Evolutionary conservation across 345 rosid species (phyloP).

Genomic region (Melaleuca quinquenervia): DNA sequence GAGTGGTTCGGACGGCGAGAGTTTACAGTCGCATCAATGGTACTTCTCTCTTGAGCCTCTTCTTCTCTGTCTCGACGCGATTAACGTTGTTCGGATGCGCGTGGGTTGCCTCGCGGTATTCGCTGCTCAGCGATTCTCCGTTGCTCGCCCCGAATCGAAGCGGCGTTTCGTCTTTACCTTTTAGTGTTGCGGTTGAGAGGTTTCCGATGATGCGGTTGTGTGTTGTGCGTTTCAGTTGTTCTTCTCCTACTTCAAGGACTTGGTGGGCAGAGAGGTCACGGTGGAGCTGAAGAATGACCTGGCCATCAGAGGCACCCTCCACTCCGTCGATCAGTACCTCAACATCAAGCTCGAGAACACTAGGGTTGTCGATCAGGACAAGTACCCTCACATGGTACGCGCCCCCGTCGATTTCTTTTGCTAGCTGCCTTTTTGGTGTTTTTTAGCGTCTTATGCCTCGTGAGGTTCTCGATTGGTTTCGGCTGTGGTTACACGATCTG

Average conservation of each 20-base stretch:
- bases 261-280: constrained; percentile 98
- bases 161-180: not conserved
- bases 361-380: constrained; percentile 98
- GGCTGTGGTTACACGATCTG: not conserved
- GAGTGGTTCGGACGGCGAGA: not conserved
- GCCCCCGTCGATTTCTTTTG: not conserved
- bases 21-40: not conserved
- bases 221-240: constrained; percentile 47
- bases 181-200: not conserved
- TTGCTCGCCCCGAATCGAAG: not conserved
- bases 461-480: not conserved
- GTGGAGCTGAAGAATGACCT: constrained; percentile 98
- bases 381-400: constrained; percentile 95
- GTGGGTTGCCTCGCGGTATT: not conserved
- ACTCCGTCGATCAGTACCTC: constrained; percentile 98
- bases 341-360: constrained; percentile 99
- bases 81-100: not conserved
- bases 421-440: not conserved
- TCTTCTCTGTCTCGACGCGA: not conserved
- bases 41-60: not conserved
- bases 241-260: constrained; percentile 98
- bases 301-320: constrained; percentile 98
- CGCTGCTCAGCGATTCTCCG: not conserved
- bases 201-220: not conserved
- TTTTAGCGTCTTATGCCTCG: not conserved